Base-by-base conservation (phyloP, 2,329 filamentous ascomycete genomes). In the Biscogniauxia mediterranea region DNA sequence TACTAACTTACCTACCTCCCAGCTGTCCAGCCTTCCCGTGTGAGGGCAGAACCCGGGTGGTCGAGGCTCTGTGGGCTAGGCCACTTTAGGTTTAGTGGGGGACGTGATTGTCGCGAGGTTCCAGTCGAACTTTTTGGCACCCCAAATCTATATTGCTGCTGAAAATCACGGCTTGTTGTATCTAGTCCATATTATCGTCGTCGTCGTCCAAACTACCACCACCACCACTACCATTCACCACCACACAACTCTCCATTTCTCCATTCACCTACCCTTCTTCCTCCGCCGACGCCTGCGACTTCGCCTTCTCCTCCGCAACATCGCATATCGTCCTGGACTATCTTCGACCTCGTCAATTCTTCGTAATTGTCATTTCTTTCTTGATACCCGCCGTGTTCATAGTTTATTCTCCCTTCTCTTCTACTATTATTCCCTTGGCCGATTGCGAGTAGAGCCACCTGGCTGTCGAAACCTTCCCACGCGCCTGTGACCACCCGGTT, bases 351-450 rank as follows among this genome's bases (percentile, higher is more conserved):
- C 51, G 58, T 61, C 57, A 58, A 63, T 62, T 59, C 60, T 61
- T 55, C 49, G 61, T 63, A 66, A 55, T 66, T 58, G 50, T 66
- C 66, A 56, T 60, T 67, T 65, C 65, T 61, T 62, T 66, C 61
- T 61, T 63, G 61, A 60, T 64, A 62, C 57, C 61, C 58, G 56
- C 58, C 56, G 59, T 63, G 32, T 64, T 60, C 50, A 60, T 56
- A 62, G 59, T 56, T 32, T 59, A 3, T 23, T 55, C 62, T 59
- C 61, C 60, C 51, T 61, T 57, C 56, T 49, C 56, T 38, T 59
- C n/a, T n/a, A 58, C 55, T 42, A 28, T 13, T 32, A 32, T n/a
- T 28, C 32, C 2, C 32, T 15, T 46, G 38, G 13, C 38, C 38
- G 13, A 46, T 46, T 50, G 55, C 32, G 57, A 58, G 55, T 57